phyloP scores from a whole-genome alignment of 2,329 filamentous ascomycete species.

The Cladorrhinum sp. region DNA sequence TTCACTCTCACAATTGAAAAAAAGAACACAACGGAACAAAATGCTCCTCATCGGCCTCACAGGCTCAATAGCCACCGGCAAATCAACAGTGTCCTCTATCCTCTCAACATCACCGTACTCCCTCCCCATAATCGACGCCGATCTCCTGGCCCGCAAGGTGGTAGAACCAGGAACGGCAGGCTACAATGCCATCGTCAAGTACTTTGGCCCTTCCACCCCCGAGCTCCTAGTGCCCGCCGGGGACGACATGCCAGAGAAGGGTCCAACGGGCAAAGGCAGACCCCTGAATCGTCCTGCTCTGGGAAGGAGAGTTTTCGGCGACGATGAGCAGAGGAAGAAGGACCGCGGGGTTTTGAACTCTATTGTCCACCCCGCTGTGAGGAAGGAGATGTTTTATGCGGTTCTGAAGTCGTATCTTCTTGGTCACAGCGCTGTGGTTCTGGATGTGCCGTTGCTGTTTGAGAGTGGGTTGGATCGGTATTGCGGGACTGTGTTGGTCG shows the following conservation, averaged over 20 bases:
- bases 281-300: conserved; percentile 84
- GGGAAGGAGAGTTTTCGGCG: conserved; percentile 82
- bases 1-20: not conserved
- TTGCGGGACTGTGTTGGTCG: conserved; percentile 82
- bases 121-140: conserved; percentile 90
- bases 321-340: conserved; percentile 63
- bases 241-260: conserved; percentile 50
- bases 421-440: conserved; percentile 83
- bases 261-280: conserved; percentile 60
- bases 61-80: conserved; percentile 95
- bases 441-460: conserved; percentile 90
- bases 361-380: conserved; percentile 90
- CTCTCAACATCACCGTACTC: conserved; percentile 78
- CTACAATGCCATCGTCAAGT: conserved; percentile 75
- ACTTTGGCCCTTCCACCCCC: conserved; percentile 81
- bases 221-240: conserved; percentile 70
- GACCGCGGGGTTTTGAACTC: conserved; percentile 78
- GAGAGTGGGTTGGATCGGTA: conserved; percentile 82
- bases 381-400: conserved; percentile 73
- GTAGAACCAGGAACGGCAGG: conserved; percentile 87
- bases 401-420: conserved; percentile 70
- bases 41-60: conserved; percentile 97
- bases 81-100: conserved; percentile 88
- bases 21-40: conserved; percentile 6
- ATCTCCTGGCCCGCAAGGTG: conserved; percentile 86